Evolutionary conservation across 495 filamentous ascomycete genomes (phyloP).

Genomic region (Penicillium riverlandense): DNA sequence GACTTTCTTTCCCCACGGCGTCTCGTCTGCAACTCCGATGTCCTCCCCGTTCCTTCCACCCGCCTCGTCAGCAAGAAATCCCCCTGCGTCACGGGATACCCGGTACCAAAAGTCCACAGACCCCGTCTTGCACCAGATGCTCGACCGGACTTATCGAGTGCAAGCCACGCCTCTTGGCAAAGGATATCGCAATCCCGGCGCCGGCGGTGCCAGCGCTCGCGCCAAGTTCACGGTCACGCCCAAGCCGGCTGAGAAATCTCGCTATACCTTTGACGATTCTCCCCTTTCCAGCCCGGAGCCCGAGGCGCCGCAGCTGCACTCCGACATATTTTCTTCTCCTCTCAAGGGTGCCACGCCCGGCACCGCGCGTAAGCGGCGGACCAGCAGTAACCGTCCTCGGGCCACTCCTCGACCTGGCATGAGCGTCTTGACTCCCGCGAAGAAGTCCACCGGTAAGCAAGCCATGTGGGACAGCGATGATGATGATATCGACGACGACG

Average conservation of each 20-base stretch:
- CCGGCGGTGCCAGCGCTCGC: slow-evolving; percentile 15
- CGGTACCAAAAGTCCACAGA: slow-evolving; percentile 44
- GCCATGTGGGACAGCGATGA: slow-evolving; percentile 59
- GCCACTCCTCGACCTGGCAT: slow-evolving; percentile 60
- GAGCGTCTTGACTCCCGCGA: slow-evolving; percentile 67
- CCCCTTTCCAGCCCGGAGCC: slow-evolving; percentile 72
- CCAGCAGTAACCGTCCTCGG: slow-evolving; percentile 24
- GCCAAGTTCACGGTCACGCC: slow-evolving; percentile 32
- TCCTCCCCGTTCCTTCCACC: slow-evolving; percentile 47
- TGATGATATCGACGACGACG: slow-evolving; percentile 50
- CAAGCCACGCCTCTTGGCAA: slow-evolving; percentile 79
- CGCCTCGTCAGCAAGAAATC: slow-evolving; percentile 27
- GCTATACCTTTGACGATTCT: slow-evolving; percentile 38
- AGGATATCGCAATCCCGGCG: slow-evolving; percentile 14
- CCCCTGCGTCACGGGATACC: slow-evolving; percentile 23
- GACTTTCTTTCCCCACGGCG: slow-evolving; percentile 18
- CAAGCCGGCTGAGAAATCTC: slow-evolving; percentile 19
- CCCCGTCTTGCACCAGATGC: slow-evolving; percentile 75
- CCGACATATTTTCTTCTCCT: slow-evolving; percentile 82
- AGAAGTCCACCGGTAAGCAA: slow-evolving; percentile 18
- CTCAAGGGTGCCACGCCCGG: slow-evolving; percentile 27
- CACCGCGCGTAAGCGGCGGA: slow-evolving; percentile 29
- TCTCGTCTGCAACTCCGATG: slow-evolving; percentile 26
- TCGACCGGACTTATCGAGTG: slow-evolving; percentile 89
- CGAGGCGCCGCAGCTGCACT: slow-evolving; percentile 71